These are phyloP conservation scores for Hemisphaericaspora lyxosophila DNA, from an alignment of 1,139 yeast genomes.

Conservation along the genomic window DNA sequence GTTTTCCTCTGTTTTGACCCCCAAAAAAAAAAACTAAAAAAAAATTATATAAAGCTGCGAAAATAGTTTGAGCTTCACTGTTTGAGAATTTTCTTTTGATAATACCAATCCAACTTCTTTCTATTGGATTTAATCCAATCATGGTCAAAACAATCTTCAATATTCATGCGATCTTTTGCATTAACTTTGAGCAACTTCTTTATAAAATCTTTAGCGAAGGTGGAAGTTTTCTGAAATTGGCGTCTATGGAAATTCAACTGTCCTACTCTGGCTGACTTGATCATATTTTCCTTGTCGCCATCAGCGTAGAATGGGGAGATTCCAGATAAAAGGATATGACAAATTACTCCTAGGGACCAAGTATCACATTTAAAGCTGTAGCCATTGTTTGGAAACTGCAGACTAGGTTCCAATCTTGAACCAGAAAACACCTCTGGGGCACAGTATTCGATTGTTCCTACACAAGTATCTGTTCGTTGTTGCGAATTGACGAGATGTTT, in stretches of 20 bases:
- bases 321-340: conserved; percentile 56
- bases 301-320: conserved; percentile 60
- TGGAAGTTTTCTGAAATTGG: conserved; percentile 43
- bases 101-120: conserved; percentile 16
- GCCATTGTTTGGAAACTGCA: conserved; percentile 24
- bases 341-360: conserved; percentile 66
- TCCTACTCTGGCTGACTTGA: conserved; percentile 41
- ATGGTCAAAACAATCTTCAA: conserved; percentile 33
- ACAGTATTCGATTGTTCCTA: conserved; percentile 67
- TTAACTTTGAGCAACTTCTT: conserved; percentile 37
- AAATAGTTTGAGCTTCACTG: too few species aligned
- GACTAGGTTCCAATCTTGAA: conserved; percentile 1
- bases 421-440: conserved; percentile 52
- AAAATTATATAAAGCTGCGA: too few species aligned
- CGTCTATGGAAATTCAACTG: conserved; percentile 34
- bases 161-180: conserved; percentile 32
- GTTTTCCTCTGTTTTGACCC: background rate
- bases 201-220: conserved; percentile 46
- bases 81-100: conserved; percentile 12
- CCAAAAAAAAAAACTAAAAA: background rate
- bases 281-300: conserved; percentile 35
- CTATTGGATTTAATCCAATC: conserved; percentile 40
- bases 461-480: conserved; percentile 52
- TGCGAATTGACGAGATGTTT: conserved; percentile 24
- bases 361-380: conserved; percentile 60